Percentiles rank a stretch among this genome's conserved stretches.
Evolutionary conservation across 129 eudicot genomes (phyloP).

Genomic region (Arctium minus): DNA sequence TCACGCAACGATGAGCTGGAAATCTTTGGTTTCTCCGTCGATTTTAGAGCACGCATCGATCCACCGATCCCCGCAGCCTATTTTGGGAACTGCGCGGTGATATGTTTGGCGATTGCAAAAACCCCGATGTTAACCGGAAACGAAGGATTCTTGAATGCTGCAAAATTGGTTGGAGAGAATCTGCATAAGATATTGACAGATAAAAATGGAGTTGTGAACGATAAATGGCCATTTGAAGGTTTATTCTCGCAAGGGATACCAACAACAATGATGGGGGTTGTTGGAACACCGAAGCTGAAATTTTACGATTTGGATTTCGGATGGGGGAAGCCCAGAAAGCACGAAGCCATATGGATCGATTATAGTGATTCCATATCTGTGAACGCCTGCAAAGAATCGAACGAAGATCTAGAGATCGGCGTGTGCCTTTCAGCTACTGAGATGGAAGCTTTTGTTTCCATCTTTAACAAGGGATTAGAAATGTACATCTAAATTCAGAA

Average conservation of each 20-base stretch:
- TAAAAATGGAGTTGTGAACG: slow-evolving; percentile 10
- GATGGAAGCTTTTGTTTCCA: slow-evolving; percentile 25
- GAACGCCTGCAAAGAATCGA: background rate
- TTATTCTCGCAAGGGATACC: background rate
- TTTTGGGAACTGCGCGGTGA: background rate
- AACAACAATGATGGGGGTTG: background rate
- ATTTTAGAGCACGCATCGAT: background rate
- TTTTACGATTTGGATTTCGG: slow-evolving; percentile 18
- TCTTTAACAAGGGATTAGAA: slow-evolving; percentile 23
- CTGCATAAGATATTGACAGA: slow-evolving; percentile 6
- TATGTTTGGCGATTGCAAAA: background rate
- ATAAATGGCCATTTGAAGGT: background rate
- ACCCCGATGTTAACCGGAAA: background rate
- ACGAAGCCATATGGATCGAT: slow-evolving; percentile 3
- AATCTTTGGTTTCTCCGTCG: background rate
- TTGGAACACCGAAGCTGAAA: slow-evolving; percentile 11
- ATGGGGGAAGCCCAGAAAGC: slow-evolving; percentile 13
- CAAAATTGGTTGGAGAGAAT: slow-evolving; percentile 3
- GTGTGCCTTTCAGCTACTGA: slow-evolving; percentile 14
- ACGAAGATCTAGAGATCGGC: slow-evolving; percentile 31
- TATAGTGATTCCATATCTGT: slow-evolving; percentile 2
- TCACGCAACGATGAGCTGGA: slow-evolving; percentile 1
- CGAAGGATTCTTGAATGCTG: slow-evolving; percentile 12
- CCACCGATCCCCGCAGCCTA: slow-evolving; percentile 1
- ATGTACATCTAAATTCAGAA: background rate